phyloP scores from a whole-genome alignment of 2,329 filamentous ascomycete genomes.

The Ciborinia camelliae region DNA sequence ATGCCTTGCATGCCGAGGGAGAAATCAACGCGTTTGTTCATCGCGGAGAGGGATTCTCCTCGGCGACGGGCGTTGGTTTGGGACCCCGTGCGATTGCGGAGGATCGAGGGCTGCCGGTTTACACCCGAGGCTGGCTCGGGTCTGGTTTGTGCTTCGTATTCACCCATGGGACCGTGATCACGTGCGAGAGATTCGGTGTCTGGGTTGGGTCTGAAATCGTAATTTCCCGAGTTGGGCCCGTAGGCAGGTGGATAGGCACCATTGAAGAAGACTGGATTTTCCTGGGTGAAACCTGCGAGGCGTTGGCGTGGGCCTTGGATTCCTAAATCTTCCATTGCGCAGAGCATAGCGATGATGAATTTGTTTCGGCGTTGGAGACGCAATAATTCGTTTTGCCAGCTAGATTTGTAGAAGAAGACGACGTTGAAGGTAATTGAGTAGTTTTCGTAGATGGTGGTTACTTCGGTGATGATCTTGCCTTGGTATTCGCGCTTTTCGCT shows the following conservation, averaged over 20 bases:
- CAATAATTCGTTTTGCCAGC: constrained; percentile 91
- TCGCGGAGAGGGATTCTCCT: constrained; percentile 54
- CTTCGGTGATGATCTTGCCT: constrained; percentile 78
- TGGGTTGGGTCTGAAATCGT: constrained; percentile 31
- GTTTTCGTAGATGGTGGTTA: constrained; percentile 75
- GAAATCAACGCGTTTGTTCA: constrained; percentile 65
- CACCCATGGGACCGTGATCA: constrained; percentile 30
- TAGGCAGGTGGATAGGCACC: constrained; percentile 31
- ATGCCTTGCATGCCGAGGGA: constrained; percentile 64
- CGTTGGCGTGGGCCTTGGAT: constrained; percentile 38
- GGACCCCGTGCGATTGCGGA: constrained; percentile 47
- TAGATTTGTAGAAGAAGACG: constrained; percentile 96
- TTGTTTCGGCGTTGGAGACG: constrained; percentile 89
- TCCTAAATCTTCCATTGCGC: constrained; percentile 56
- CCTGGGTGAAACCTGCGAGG: constrained; percentile 33
- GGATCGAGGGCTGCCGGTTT: constrained; percentile 48
- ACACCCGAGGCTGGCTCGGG: constrained; percentile 20
- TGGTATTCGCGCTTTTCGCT: constrained; percentile 89
- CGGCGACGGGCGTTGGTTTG: constrained; percentile 44
- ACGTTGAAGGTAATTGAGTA: constrained; percentile 86
- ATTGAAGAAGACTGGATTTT: constrained; percentile 35
- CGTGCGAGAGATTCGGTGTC: constrained; percentile 34
- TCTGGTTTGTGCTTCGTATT: constrained; percentile 7
- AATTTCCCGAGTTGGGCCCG: constrained; percentile 4
- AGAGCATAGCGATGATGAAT: constrained; percentile 88